These are phyloP conservation scores for Ramaria sp. DNA, from an alignment of 768 basidiomycete genomes.

Conservation along the genomic window DNA sequence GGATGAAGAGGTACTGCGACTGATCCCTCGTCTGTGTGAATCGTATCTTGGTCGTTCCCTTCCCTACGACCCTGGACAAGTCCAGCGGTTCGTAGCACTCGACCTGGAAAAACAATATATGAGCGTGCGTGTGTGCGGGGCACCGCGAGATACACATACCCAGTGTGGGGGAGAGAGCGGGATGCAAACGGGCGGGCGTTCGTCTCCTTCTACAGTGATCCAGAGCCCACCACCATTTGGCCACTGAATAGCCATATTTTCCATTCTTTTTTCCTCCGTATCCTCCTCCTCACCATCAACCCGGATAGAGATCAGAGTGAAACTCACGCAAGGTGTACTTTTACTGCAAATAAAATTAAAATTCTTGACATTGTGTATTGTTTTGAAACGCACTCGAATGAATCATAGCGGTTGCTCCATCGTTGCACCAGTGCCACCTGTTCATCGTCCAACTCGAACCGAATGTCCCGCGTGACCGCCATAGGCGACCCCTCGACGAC, in stretches of 20 bases:
- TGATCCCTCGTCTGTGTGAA: not conserved
- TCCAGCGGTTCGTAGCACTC: not conserved
- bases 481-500: not conserved
- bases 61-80: not conserved
- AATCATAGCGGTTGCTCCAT: constrained; percentile 1
- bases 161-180: not conserved
- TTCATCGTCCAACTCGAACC: constrained; percentile 1
- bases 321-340: not conserved
- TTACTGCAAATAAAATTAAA: not conserved
- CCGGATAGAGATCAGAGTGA: constrained; percentile 1
- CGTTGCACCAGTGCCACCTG: not conserved
- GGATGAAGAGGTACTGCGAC: constrained; percentile 1
- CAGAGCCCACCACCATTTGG: constrained; percentile 1
- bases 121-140: not conserved
- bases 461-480: not conserved
- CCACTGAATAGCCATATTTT: constrained; percentile 5
- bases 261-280: not conserved
- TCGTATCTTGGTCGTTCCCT: not conserved
- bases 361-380: not conserved
- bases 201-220: constrained; percentile 1
- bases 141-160: not conserved
- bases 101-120: not conserved
- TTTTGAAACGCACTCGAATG: constrained; percentile 1
- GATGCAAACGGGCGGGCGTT: not conserved
- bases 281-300: not conserved